Evolutionary conservation across 768 basidiomycete species (phyloP).

Genomic region (Pisolithus orientalis): DNA sequence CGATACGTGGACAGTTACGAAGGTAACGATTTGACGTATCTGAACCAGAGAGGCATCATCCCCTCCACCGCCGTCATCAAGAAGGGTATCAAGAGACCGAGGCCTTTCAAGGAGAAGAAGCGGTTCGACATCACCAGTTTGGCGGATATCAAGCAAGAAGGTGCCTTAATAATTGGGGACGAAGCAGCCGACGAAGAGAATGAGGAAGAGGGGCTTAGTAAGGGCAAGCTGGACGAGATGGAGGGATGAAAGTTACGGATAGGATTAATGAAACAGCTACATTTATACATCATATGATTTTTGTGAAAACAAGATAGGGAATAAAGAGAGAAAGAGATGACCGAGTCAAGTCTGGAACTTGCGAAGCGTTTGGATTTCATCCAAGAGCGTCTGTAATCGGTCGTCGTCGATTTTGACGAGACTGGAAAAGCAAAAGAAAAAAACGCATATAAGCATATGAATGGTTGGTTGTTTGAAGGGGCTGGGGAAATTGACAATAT

Average conservation of each 20-base stretch:
- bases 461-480: neutral
- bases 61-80: slow-evolving; percentile 64
- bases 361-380: slow-evolving; percentile 86
- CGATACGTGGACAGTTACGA: slow-evolving; percentile 67
- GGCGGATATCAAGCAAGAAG: slow-evolving; percentile 25
- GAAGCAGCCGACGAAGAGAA: slow-evolving; percentile 36
- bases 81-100: slow-evolving; percentile 47
- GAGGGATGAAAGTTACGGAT: slow-evolving; percentile 35
- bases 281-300: neutral
- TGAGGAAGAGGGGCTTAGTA: slow-evolving; percentile 36
- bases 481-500: too few relatives aligned
- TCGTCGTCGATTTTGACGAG: slow-evolving; percentile 88
- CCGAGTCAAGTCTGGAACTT: slow-evolving; percentile 70
- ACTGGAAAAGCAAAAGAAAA: slow-evolving; percentile 31
- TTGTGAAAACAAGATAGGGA: neutral
- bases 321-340: neutral
- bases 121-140: slow-evolving; percentile 57
- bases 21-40: slow-evolving; percentile 72
- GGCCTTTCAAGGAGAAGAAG: slow-evolving; percentile 64
- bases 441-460: neutral
- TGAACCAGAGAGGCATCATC: slow-evolving; percentile 73
- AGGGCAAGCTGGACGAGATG: slow-evolving; percentile 42
- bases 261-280: neutral
- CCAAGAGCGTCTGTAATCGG: slow-evolving; percentile 69
- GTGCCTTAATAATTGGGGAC: slow-evolving; percentile 24